Evolutionary conservation across 176 grass and related monocot species (phyloP).

Genomic region (Oryza officinalis): DNA sequence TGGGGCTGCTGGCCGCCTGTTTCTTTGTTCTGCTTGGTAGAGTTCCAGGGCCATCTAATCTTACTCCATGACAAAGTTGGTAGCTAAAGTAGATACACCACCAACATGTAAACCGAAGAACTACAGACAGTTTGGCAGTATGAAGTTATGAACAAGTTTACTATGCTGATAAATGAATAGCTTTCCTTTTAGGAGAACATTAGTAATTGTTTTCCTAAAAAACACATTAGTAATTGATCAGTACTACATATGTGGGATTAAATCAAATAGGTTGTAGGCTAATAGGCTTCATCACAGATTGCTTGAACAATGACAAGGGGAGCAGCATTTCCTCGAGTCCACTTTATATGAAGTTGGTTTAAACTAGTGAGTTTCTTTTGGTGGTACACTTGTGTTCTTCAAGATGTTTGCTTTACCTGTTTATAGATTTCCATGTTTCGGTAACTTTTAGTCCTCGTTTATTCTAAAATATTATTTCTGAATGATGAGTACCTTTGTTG

Average conservation of each 20-base stretch:
- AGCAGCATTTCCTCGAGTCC: slow-evolving; percentile 4
- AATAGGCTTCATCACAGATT: background rate
- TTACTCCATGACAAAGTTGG: background rate
- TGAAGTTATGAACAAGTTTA: background rate
- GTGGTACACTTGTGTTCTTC: background rate
- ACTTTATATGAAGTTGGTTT: slow-evolving; percentile 13
- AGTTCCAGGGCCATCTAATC: background rate
- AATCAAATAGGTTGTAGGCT: background rate
- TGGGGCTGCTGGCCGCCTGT: too few species aligned
- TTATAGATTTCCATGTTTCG: background rate
- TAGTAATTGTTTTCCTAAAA: background rate
- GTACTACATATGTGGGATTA: background rate
- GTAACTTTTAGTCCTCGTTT: background rate
- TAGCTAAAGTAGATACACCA: background rate
- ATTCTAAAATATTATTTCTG: background rate
- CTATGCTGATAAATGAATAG: background rate
- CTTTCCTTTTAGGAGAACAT: background rate
- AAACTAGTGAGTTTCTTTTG: background rate
- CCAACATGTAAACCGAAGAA: background rate
- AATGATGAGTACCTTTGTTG: background rate
- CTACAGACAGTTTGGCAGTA: background rate
- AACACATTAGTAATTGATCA: background rate
- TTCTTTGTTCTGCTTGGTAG: background rate
- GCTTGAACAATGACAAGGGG: background rate
- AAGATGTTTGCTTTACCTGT: slow-evolving; percentile 20